Evolutionary conservation across 2,329 filamentous ascomycete species (phyloP).

Genomic region (Ophiocordyceps camponoti-saundersi): DNA sequence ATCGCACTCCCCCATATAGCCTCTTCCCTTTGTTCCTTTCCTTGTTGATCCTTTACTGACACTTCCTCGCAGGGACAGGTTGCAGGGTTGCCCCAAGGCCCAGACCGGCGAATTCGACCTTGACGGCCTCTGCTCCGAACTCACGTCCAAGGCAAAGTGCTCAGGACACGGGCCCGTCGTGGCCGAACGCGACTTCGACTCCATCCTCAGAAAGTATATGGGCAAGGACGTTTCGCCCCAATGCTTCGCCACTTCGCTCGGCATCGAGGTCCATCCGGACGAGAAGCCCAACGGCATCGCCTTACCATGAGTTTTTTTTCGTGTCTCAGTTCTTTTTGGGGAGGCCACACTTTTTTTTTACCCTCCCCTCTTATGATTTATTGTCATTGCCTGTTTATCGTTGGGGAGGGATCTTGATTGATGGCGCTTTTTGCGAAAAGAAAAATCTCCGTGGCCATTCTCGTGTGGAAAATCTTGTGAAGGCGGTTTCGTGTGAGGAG

Average conservation of each 20-base stretch:
- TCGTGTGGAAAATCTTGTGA: too few species aligned
- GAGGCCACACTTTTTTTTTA: not conserved
- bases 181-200: conserved; percentile 74
- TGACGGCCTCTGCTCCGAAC: conserved; percentile 78
- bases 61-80: conserved; percentile 53
- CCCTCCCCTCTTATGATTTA: not conserved
- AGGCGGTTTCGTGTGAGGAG: too few species aligned
- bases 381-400: not conserved
- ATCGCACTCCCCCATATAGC: too few species aligned
- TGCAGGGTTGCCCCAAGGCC: conserved; percentile 75
- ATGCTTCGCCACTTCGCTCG: conserved; percentile 31
- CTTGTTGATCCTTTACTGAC: not conserved
- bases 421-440: too few species aligned
- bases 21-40: not conserved
- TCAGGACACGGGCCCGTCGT: conserved; percentile 83
- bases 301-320: conserved; percentile 1
- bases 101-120: conserved; percentile 86
- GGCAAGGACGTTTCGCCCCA: conserved; percentile 22
- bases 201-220: conserved; percentile 51
- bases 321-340: not conserved
- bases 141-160: conserved; percentile 91
- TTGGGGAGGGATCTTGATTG: too few species aligned
- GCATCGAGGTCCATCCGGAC: conserved; percentile 30
- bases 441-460: too few species aligned
- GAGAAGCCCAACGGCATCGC: conserved; percentile 6